A percentile compares a stretch with the other conserved stretches of the same genome.
These are phyloP conservation scores for Helicostylum pulchrum DNA, from an alignment of 192 early-diverging fungal species.

Conservation along the genomic window DNA sequence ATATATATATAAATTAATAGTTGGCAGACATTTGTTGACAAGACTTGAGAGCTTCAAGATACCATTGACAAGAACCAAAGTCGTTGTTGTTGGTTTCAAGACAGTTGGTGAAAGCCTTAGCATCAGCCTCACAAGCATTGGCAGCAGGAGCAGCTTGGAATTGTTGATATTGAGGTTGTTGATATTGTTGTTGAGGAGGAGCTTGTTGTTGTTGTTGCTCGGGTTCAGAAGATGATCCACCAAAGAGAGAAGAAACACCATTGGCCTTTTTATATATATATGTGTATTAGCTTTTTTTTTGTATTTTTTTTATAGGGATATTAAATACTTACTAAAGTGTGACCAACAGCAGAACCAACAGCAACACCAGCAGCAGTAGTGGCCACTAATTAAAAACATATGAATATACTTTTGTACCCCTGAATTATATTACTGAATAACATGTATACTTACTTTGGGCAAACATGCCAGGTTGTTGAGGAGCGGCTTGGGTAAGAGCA, in stretches of 20 bases:
- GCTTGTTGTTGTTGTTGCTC: conserved; percentile 36
- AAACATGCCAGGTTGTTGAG: conserved; percentile 73
- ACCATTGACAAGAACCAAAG: conserved; percentile 83
- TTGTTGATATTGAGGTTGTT: conserved; percentile 26
- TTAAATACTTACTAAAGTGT: conserved; percentile 47
- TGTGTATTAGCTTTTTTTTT: neutral
- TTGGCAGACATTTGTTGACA: conserved; percentile 66
- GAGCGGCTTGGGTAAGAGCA: conserved; percentile 52
- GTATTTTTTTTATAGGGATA: neutral
- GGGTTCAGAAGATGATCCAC: conserved; percentile 46
- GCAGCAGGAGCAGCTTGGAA: conserved; percentile 31
- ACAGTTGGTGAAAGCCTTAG: conserved; percentile 83
- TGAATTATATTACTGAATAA: too few relatives aligned
- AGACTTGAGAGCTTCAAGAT: conserved; percentile 87
- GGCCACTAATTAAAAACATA: conserved; percentile 53
- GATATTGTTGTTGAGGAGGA: conserved; percentile 33
- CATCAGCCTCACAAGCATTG: conserved; percentile 64
- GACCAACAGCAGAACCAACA: conserved; percentile 81
- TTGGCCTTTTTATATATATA: conserved; percentile 3
- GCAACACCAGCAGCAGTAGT: conserved; percentile 91
- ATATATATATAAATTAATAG: conserved; percentile 25
- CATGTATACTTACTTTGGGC: conserved; percentile 58
- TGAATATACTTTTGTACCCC: neutral
- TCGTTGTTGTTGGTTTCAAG: conserved; percentile 80
- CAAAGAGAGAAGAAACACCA: conserved; percentile 44